Evolutionary conservation across 1,139 yeast species (phyloP), one percentile per base, ranked within the genome.

Genomic region (Blastobotrys buckinghamii): DNA sequence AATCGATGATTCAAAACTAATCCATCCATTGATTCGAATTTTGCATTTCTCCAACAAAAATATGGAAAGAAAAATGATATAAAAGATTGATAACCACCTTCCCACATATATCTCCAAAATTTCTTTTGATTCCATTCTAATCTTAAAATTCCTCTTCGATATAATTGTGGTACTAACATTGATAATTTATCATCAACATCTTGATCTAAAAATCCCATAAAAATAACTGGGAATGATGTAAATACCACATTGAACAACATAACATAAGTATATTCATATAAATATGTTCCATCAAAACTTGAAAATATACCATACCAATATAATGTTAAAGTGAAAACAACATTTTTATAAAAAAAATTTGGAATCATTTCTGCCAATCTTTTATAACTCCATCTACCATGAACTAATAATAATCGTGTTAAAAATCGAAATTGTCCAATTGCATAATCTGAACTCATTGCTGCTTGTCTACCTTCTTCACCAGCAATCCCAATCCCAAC

Each of bases 401-500:
- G 98, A 26, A 88, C 94, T 50, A 92, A 70, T 47, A 92, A 70
- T 56, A 92, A 73, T 58, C 90, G 77, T 0, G 88, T 78, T 63
- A 92, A 67, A 63, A 77, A 92, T 62, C 97, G 75, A 71, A 92
- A 92, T 66, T 92, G 97, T 13, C 97, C 98, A 65, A 92, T 73
- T 2, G 97, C 97, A 69, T 89, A 92, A 72, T 92, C 98, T 0
- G 97, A 85, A 8, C 95, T 84, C 98, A 92, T 92, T 10, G 83
- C 97, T 13, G 98, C 98, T 66, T 90, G 97, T 44, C 97, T 76
- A 57, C 98, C 98, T 73, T 92, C 98, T 69, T 88, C 95, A 66
- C 98, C 98, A 42, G 96, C 95, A 60, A 92, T 92, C 68, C 98
- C 98, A 44, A 92, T 94, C 59, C 98, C 98, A 32, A 92, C 94